Evolutionary conservation across 495 filamentous ascomycete species (phyloP), one percentile per base, ranked within the genome.

Genomic region (Penicillium manginii): DNA sequence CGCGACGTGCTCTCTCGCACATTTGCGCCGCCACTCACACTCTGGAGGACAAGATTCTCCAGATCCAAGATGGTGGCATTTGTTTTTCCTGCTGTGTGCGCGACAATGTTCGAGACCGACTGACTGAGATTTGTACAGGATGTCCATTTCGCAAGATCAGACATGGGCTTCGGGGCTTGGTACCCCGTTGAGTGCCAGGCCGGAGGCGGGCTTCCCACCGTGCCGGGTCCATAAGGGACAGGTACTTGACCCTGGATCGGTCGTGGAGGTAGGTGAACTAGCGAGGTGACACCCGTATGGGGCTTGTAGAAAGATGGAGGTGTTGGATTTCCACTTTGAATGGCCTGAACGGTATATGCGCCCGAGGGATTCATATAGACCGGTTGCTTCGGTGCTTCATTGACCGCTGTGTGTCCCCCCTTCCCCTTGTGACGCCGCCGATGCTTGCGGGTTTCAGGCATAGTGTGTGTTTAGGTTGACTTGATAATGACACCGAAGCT

Each of bases 1-100:
- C 52, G 42, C 5, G 62, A 57, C 8, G 65, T 60, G 5, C 50
- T 72, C 66, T 39, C 79, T 78, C 59, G 91, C 81, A 65, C 50
- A 49, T 69, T 66, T 14, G 57, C 35, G n/a, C 64, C 62, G 6
- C 58, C 61, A 5, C 51, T 22, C 2, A 67, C 15, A 26, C 64
- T 58, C n/a, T 59, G 58, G 4, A 47, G 39, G 7, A 67, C 55
- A 10, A 67, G 40, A 2, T 50, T 19, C 10, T 67, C 61, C 1
- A 67, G 58, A 4, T 67, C 64, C 12, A 52, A 18, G 10, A 64
- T 64, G 2, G 64, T 67, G 6, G 64, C 57, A 48, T 67, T 63
- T 21, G 64, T 59, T 33, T 64, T 64, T 7, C 35, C 58, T 4
- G 59, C 43, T 3, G 61, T 58, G 35, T 64, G 64, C 2, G 55